Evolutionary conservation across 2,329 filamentous ascomycete genomes (phyloP), one percentile per base, ranked within the genome.

Genomic region (Nothophaeocryptopus gaeumannii): DNA sequence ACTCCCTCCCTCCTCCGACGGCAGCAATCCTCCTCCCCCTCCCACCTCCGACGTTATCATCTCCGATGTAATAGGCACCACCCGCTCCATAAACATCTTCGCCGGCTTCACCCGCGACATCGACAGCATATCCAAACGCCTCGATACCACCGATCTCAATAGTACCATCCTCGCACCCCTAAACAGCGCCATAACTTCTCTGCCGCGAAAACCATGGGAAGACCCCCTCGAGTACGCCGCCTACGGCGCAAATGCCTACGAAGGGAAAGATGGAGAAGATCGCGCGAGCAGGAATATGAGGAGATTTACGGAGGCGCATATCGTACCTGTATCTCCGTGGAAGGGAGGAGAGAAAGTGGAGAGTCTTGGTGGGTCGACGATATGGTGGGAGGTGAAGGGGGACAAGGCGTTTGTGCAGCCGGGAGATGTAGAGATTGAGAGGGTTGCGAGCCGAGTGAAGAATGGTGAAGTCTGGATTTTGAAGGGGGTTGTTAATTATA

Each of bases 381-480:
- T 97, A 40, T 96, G 86, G 85, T 97, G 90, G 89, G 86, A 90
- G 64, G 79, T 73, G 47, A 84, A 74, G 43, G 81, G 85, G 47
- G 85, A 84, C 0, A 82, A 78, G 58, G 85, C 80, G 64, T 74
- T 82, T 66, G 82, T 93, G 26, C 85, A 91, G 75, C 93, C 92
- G 0, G 86, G 86, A 5, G 79, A 83, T 56, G 81, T 96, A 37
- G 83, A 91, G 67, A 86, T 97, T 11, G 80, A 84, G 36, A 83
- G 76, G 50, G 77, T 95, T 44, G 85, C 84, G 2, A 85, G 85
- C 58, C 80, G 82, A 53, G 91, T 95, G 13, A 80, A 82, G 3
- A 99, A 97, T 67, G 93, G 93, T 3, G 88, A 97, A 71, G 78
- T 97, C 59, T 95, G 89, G 89, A 79, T 91, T 33, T 65, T 88